Evolutionary conservation across 768 basidiomycete genomes (phyloP), one percentile per base, ranked within the genome.

Genomic region (Gloeopeniophorella convolvens): DNA sequence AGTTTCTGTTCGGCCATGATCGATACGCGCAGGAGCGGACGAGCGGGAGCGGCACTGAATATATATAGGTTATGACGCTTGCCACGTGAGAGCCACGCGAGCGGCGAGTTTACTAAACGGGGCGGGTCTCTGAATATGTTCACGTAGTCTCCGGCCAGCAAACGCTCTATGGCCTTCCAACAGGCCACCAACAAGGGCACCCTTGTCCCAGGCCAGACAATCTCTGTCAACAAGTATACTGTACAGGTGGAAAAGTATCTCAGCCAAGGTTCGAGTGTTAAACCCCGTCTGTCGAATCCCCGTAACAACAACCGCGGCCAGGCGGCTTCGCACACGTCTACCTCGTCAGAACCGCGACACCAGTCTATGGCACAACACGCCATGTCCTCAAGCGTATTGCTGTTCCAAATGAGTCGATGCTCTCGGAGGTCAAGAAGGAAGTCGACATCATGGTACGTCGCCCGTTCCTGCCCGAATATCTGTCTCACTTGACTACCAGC

Each of bases 261-360:
- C 43, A 89, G 86, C 35, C 95, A 99, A 83, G 96, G 93, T 85
- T 60, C 55, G 72, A 65, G 39, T 46, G 32, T 13, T 49, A 56
- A 39, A 36, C 23, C 49, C 42, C 23, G 33, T 33, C 42, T 9
- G 36, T 21, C 41, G 32, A 34, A 33, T 47, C 32, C 28, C 41
- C 15, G 32, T 57, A 40, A 53, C 45, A 40, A 53, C 45, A 33
- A 51, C 47, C 55, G 28, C 51, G 33, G 23, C 35, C 62, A 96
- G 93, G 96, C 69, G 96, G 96, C 15, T 99, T 96, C 67, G 94
- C 96, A 6, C 89, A 97, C 70, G 95, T 99, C 33, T 99, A 99
- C 69, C 82, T 99, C 54, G 94, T 97, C 42, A 75, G 82, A 52
- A 93, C 94, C 5, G 76, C 85, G 13, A 74, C 79, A 28, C 90